Evolutionary conservation across 2,329 filamentous ascomycete genomes (phyloP), one percentile per base, ranked within the genome.

Genomic region (Fusarium bulbicola): DNA sequence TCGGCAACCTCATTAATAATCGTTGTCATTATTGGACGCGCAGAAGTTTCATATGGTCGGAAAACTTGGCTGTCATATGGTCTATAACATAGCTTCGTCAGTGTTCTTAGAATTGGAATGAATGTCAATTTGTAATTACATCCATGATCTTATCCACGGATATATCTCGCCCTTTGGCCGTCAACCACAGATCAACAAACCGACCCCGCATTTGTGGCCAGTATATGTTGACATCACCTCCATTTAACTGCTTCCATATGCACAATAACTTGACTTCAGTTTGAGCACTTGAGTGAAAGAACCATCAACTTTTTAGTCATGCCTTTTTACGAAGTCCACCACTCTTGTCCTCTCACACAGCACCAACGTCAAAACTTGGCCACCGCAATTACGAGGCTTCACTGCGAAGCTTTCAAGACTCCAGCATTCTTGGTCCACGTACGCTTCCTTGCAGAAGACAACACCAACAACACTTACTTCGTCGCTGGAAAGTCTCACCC

Each of bases 381-480:
- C 14, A 12, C 45, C 4, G 45, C 63, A 8, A 71, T 76, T 5
- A 76, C 74, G 3, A 14, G 43, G 9, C n/a, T 67, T 15, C 74
- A 76, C 21, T 75, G 74, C 6, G 39, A 40, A 3, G 18, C 66
- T 11, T 76, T 76, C 28, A 68, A 49, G 4, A 76, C 74, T 0
- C 74, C 69, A 3, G 43, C 59, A 1, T 76, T 76, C 45, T 58
- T 76, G 7, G 74, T 75, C 7, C 74, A 76, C 21, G 59, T 76
- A 4, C 59, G 63, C 18, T 76, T 76, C 24, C n/a, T 65, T 4
- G 32, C 39, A 3, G 59, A 74, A n/a, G 53, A 62, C 0, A 57
- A 42, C 26, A 52, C 32, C 5, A 32, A 66, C 1, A 24, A 69
- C 1, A 57, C 26, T 12, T 76, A 76, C 18, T 76, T 75, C 11